These are phyloP conservation scores for Aspergillus terreus DNA, from an alignment of 2,329 filamentous ascomycete species.

Conservation along the genomic window DNA sequence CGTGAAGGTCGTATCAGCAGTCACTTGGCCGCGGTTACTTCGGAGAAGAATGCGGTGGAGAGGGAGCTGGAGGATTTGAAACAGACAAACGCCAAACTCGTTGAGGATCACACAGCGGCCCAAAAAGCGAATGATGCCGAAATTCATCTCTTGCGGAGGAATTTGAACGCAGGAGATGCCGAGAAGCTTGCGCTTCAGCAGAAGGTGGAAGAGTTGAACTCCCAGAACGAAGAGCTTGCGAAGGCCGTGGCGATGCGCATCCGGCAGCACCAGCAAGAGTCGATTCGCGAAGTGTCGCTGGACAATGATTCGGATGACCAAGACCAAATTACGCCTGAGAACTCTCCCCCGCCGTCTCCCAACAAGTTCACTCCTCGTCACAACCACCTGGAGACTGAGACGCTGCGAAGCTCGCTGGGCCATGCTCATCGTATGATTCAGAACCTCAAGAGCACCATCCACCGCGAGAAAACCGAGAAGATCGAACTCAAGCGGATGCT, in stretches of 20 bases:
- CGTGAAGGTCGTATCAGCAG: conserved; percentile 79
- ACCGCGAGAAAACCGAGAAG: conserved; percentile 98
- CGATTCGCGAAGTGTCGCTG: conserved; percentile 56
- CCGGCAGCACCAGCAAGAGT: conserved; percentile 62
- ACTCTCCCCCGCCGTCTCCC: conserved; percentile 85
- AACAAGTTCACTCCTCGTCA: conserved; percentile 89
- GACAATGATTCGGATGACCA: conserved; percentile 62
- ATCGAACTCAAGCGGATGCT: conserved; percentile 89
- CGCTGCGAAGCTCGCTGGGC: conserved; percentile 85
- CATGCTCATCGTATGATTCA: conserved; percentile 97
- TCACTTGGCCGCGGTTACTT: conserved; percentile 63
- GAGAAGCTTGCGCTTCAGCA: conserved; percentile 75
- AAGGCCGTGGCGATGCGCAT: conserved; percentile 74
- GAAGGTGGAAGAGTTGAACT: conserved; percentile 81
- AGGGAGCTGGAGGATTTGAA: conserved; percentile 90
- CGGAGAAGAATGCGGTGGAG: conserved; percentile 74
- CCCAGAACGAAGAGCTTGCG: conserved; percentile 87
- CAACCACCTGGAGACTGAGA: conserved; percentile 89
- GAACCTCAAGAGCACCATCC: conserved; percentile 88
- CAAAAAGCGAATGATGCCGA: conserved; percentile 88
- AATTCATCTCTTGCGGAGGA: conserved; percentile 76
- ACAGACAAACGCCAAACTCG: conserved; percentile 70
- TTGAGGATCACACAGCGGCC: conserved; percentile 72
- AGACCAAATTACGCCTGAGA: conserved; percentile 74
- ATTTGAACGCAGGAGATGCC: conserved; percentile 70